These are phyloP conservation scores for Truncatella angustata DNA, from an alignment of 2,329 filamentous ascomycete species.

Conservation along the genomic window DNA sequence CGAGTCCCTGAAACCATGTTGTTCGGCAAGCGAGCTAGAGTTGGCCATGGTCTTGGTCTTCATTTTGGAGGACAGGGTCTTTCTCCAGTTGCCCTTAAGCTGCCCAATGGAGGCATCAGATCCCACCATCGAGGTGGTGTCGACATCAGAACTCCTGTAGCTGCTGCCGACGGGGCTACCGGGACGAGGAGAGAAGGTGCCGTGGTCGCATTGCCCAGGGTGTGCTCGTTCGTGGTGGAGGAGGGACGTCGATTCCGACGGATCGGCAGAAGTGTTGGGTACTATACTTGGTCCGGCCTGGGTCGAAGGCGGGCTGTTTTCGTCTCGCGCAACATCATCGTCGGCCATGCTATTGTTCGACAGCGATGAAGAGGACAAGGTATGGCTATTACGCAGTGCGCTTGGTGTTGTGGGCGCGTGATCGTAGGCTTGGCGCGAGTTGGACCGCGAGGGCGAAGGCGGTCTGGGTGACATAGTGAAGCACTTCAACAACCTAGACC, in stretches of 20 bases:
- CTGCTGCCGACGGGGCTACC: constrained; percentile 42
- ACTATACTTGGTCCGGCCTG: constrained; percentile 14
- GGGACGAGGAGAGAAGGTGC: constrained; percentile 72
- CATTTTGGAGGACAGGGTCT: constrained; percentile 49
- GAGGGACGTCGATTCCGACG: constrained; percentile 52
- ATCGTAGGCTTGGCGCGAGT: constrained; percentile 13
- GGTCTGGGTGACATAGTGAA: constrained; percentile 5
- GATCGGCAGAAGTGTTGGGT: constrained; percentile 8
- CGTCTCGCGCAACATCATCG: background rate
- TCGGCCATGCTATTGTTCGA: constrained; percentile 13
- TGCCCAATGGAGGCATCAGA: constrained; percentile 35
- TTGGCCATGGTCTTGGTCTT: constrained; percentile 68
- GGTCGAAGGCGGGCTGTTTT: background rate
- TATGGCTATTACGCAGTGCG: constrained; percentile 28
- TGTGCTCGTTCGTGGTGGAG: constrained; percentile 38
- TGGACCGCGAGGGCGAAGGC: constrained; percentile 9
- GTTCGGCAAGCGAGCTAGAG: constrained; percentile 68
- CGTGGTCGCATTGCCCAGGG: constrained; percentile 62
- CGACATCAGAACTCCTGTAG: constrained; percentile 22
- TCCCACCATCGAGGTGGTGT: constrained; percentile 27
- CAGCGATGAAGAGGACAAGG: constrained; percentile 22
- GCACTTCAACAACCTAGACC: too few relatives aligned
- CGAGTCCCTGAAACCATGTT: constrained; percentile 71
- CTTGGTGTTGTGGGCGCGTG: constrained; percentile 29
- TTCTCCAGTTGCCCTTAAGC: constrained; percentile 42